Base-by-base conservation (phyloP, 1,284 basidiomycete genomes). In the Melampsora americana region DNA sequence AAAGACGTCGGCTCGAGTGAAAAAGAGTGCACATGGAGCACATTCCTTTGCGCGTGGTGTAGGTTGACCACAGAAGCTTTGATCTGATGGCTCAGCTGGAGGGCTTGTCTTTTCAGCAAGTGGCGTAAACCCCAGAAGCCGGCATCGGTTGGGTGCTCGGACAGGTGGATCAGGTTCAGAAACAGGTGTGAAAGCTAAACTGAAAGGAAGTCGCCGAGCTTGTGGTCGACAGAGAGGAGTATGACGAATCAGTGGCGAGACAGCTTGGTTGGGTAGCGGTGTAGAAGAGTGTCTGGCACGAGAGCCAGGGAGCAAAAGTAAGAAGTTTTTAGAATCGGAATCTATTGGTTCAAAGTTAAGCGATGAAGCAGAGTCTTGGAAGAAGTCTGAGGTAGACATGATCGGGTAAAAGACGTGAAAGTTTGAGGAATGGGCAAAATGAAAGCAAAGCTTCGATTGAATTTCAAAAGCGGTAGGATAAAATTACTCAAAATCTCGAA, bases 1-100 rank as follows among this genome's bases (percentile, higher is more conserved):
- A 64, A 71, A 71, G 23, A 71, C 69, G 44, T 71, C 69, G 28
- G 69, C 32, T 28, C 69, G 56, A 30, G 59, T 71, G 59, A 60
- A 71, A 23, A 71, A 48, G 32, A 71, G 59, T 14, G 69, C 69
- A 18, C 69, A 71, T 9, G 69, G 69, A 12, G 69, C 69, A 28
- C 59, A 53, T 62, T 71, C 69, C 30, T 71, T 71, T 7, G 69
- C 69, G 46, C 60, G 59, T 14, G 61, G 53, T 42, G 60, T 46
- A 26, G 32, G 56, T 20, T 53, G 69, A 2, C 69, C 69, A 23
- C 59, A 46, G 28, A 71, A 71, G 28, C 30, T 42, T 9, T 16
- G 30, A 28, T 53, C 46, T 12, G 59, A 20, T 28, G 35, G 39
- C 5, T 61, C 32, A 26, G 32, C 23, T 26, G 61, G 50, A 30